These are phyloP conservation scores for Aspergillus floridensis DNA, from an alignment of 2,329 filamentous ascomycete genomes.

Conservation along the genomic window DNA sequence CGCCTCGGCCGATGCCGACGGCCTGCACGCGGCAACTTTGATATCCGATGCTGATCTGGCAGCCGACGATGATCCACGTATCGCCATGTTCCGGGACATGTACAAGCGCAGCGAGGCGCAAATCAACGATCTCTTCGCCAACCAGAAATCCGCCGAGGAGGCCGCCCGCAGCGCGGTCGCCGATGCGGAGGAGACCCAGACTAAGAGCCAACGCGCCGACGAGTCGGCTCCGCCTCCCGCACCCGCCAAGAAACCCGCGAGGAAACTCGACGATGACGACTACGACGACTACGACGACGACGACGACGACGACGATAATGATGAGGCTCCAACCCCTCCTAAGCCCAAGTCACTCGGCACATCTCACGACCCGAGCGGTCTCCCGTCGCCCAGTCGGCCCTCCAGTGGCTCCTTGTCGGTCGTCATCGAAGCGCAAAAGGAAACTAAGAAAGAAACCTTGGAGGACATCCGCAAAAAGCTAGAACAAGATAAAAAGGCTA, in stretches of 20 bases:
- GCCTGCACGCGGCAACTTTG: conserved; percentile 48
- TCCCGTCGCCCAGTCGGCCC: conserved; percentile 68
- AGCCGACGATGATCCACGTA: conserved; percentile 67
- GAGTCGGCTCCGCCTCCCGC: conserved; percentile 46
- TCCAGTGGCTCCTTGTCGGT: conserved; percentile 62
- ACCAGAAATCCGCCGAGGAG: conserved; percentile 33
- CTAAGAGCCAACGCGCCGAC: conserved; percentile 47
- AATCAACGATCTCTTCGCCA: conserved; percentile 71
- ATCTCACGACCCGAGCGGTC: conserved; percentile 56
- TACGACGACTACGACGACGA: conserved; percentile 67
- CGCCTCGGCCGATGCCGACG: conserved; percentile 45
- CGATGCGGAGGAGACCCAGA: conserved; percentile 42
- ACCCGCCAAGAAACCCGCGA: conserved; percentile 56
- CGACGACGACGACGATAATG: conserved; percentile 57
- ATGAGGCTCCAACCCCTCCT: conserved; percentile 47
- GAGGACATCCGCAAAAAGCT: conserved; percentile 91
- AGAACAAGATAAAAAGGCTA: conserved; percentile 86
- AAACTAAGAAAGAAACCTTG: conserved; percentile 60
- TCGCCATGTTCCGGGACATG: conserved; percentile 71
- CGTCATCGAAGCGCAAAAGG: conserved; percentile 60
- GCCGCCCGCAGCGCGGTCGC: conserved; percentile 46
- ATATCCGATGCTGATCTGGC: conserved; percentile 54
- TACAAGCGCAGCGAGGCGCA: conserved; percentile 75
- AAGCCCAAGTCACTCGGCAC: conserved; percentile 53
- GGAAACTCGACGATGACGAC: conserved; percentile 76